Conservation (phyloP, 2,329 filamentous ascomycete species). For the Neonectria ditissima region DNA sequence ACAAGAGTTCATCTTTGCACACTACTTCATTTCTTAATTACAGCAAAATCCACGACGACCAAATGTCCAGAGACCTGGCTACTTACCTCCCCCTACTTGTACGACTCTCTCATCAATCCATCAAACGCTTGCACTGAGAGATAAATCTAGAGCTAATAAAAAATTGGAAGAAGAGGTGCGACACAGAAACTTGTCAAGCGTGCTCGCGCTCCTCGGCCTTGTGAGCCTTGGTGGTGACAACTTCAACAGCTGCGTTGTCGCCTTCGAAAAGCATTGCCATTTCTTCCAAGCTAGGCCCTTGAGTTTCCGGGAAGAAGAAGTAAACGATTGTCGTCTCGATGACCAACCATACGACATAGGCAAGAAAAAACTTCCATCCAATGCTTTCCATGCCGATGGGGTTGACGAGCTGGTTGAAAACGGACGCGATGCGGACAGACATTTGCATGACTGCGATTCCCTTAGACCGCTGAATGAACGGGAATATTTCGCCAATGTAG, state of each 20-base stretch:
- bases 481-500: slow-evolving; percentile 45
- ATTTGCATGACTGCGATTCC: slow-evolving; percentile 34
- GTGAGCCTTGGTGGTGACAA: not conserved
- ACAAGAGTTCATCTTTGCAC: too few relatives aligned
- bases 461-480: slow-evolving; percentile 31
- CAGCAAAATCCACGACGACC: too few relatives aligned
- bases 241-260: slow-evolving; percentile 14
- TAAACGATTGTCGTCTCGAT: slow-evolving; percentile 29
- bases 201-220: not conserved
- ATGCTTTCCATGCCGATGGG: slow-evolving; percentile 24
- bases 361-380: slow-evolving; percentile 33
- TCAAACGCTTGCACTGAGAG: not conserved
- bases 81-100: too few relatives aligned
- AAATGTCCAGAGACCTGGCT: too few relatives aligned
- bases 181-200: not conserved
- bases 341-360: slow-evolving; percentile 18
- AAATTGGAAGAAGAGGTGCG: not conserved
- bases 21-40: too few relatives aligned
- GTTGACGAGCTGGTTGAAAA: slow-evolving; percentile 36
- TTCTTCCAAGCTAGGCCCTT: slow-evolving; percentile 14
- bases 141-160: not conserved
- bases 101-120: too few relatives aligned
- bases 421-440: slow-evolving; percentile 20
- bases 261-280: slow-evolving; percentile 20
- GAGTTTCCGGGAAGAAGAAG: slow-evolving; percentile 20